These are phyloP conservation scores for Endogone sp. DNA, from an alignment of 192 early-diverging fungal species.

Conservation along the genomic window DNA sequence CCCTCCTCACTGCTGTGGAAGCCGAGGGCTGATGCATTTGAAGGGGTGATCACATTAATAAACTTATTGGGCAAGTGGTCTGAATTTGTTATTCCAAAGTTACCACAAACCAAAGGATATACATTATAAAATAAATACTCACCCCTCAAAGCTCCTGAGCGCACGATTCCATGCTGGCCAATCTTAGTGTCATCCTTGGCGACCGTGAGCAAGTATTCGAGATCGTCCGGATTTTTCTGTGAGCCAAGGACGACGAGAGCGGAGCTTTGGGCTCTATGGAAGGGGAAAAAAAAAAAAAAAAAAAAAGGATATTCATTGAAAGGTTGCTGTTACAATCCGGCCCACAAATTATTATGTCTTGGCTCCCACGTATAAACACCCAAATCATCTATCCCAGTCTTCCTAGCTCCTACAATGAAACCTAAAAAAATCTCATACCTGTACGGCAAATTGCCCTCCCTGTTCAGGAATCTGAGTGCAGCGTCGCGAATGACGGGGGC, in stretches of 20 bases:
- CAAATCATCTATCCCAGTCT: too few species aligned
- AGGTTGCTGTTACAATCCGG: background rate
- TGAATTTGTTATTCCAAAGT: too few species aligned
- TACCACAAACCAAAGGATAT: background rate
- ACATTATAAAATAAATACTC: background rate
- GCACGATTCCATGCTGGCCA: conserved; percentile 33
- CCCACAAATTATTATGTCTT: too few species aligned
- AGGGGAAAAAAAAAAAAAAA: background rate
- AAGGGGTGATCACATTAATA: background rate
- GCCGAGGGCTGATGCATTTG: conserved; percentile 20
- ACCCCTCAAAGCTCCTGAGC: conserved; percentile 36
- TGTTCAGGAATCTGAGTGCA: conserved; percentile 21
- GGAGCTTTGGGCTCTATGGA: conserved; percentile 14
- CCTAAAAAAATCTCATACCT: background rate
- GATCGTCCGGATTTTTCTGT: conserved; percentile 42
- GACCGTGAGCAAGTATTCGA: conserved; percentile 29
- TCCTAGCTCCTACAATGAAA: too few species aligned
- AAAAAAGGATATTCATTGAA: too few species aligned
- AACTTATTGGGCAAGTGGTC: too few species aligned
- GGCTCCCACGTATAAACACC: too few species aligned
- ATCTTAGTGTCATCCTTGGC: conserved; percentile 25
- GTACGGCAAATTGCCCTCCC: conserved; percentile 16
- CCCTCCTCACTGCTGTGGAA: conserved; percentile 30
- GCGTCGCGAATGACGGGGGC: conserved; percentile 21
- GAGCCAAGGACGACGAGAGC: conserved; percentile 31